phyloP scores from a whole-genome alignment of 441 rosid genomes.

The Bruguiera hainesii region DNA sequence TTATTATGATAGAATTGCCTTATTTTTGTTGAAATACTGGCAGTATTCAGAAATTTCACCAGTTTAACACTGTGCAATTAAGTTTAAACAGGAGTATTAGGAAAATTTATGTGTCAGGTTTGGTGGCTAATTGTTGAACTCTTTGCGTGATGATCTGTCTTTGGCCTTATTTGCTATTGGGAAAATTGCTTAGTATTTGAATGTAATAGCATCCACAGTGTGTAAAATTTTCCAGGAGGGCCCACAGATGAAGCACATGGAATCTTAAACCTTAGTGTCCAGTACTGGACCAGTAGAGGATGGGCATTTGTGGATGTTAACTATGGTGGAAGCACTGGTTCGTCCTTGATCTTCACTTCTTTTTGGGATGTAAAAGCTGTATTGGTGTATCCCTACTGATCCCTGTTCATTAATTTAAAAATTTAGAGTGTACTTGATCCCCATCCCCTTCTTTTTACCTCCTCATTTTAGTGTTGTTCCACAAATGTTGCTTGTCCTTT shows the following conservation, averaged over 20 bases:
- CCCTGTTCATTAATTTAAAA: slow-evolving; percentile 1
- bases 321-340: slow-evolving; percentile 98
- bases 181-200: not conserved
- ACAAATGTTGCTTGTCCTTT: not conserved
- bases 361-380: not conserved
- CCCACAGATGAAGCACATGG: slow-evolving; percentile 79
- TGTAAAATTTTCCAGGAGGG: slow-evolving; percentile 52
- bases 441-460: too few species aligned
- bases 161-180: slow-evolving; percentile 3
- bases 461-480: not conserved
- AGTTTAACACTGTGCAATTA: too few species aligned
- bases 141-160: slow-evolving; percentile 1
- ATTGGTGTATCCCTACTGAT: too few species aligned
- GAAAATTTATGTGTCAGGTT: too few species aligned
- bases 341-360: slow-evolving; percentile 26
- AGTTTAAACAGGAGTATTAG: too few species aligned
- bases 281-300: slow-evolving; percentile 96
- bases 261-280: slow-evolving; percentile 61
- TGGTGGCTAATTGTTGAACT: slow-evolving; percentile 6
- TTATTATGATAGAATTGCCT: not conserved
- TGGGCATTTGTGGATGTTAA: slow-evolving; percentile 97
- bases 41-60: too few species aligned
- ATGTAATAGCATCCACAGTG: not conserved
- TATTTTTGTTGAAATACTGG: too few species aligned
- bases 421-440: not conserved